Evolutionary conservation across 345 rosid genomes (phyloP).

Genomic region (Syzygium oleosum): DNA sequence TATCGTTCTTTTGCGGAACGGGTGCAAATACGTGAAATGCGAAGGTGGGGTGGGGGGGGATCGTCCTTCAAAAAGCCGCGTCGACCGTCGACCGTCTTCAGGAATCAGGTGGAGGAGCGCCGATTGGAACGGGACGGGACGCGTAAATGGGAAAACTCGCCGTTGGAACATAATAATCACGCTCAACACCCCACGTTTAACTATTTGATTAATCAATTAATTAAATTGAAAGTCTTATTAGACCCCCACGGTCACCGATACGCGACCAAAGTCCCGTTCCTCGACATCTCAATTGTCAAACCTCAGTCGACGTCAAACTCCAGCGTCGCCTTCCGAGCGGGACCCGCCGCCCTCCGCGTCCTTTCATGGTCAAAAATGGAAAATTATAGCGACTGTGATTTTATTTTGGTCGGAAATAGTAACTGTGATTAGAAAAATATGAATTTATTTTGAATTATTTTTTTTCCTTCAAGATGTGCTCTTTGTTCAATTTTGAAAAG

Average conservation of each 20-base stretch:
- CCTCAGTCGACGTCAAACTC: background rate
- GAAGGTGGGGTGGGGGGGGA: too few species aligned
- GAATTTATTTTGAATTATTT: too few species aligned
- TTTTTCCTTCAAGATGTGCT: background rate
- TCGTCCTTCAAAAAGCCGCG: too few species aligned
- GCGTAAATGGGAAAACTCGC: background rate
- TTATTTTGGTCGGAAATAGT: too few species aligned
- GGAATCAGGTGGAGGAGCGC: background rate
- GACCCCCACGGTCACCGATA: background rate
- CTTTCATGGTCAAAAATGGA: background rate
- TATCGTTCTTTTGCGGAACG: background rate
- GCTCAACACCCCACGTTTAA: background rate
- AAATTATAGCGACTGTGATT: too few species aligned
- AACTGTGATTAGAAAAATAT: background rate
- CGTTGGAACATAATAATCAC: background rate
- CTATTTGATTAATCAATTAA: background rate
- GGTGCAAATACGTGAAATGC: too few species aligned
- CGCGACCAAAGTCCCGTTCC: background rate
- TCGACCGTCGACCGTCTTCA: too few species aligned
- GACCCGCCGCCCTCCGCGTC: background rate
- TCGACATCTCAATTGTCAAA: rapidly evolving
- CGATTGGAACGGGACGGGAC: background rate
- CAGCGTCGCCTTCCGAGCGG: background rate
- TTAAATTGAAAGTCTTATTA: background rate
- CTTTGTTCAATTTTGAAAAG: background rate